These are phyloP conservation scores for Coemansia sp. DNA, from an alignment of 192 early-diverging fungal species.

Conservation along the genomic window DNA sequence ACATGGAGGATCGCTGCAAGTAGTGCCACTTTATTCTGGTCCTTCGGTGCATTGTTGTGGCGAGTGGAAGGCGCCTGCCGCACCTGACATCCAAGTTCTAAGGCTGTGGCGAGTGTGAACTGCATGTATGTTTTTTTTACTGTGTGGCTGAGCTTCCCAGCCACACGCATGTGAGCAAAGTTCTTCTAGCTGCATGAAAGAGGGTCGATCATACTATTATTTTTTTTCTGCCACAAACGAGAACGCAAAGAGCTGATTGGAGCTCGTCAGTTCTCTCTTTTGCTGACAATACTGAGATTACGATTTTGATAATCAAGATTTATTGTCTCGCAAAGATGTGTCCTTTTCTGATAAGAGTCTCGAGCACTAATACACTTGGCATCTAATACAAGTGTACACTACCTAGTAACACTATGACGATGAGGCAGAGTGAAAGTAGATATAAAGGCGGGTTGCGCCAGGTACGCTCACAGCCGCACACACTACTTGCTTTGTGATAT, in stretches of 20 bases:
- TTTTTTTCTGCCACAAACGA: neutral
- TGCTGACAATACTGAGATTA: neutral
- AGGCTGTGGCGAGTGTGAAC: slow-evolving; percentile 14
- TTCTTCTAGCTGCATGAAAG: neutral
- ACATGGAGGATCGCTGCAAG: slow-evolving; percentile 1
- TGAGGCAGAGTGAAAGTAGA: neutral
- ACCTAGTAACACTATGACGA: neutral
- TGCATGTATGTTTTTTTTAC: neutral
- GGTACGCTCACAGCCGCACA: neutral
- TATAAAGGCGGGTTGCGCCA: slow-evolving; percentile 1
- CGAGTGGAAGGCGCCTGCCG: slow-evolving; percentile 6
- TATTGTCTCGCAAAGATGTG: slow-evolving; percentile 6
- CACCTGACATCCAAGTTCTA: no score
- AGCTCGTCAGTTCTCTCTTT: neutral
- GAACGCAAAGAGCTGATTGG: neutral
- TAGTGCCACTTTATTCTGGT: neutral
- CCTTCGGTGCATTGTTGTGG: slow-evolving; percentile 9
- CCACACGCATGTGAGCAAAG: neutral
- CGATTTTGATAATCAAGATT: neutral
- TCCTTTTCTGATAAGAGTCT: slow-evolving; percentile 2
- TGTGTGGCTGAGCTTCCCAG: neutral
- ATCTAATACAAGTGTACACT: neutral
- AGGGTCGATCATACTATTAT: neutral
- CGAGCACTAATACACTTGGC: neutral
- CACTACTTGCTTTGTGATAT: no score